Evolutionary conservation across 768 basidiomycete species (phyloP), one percentile per base, ranked within the genome.

Genomic region (Scleroderma citrinum): DNA sequence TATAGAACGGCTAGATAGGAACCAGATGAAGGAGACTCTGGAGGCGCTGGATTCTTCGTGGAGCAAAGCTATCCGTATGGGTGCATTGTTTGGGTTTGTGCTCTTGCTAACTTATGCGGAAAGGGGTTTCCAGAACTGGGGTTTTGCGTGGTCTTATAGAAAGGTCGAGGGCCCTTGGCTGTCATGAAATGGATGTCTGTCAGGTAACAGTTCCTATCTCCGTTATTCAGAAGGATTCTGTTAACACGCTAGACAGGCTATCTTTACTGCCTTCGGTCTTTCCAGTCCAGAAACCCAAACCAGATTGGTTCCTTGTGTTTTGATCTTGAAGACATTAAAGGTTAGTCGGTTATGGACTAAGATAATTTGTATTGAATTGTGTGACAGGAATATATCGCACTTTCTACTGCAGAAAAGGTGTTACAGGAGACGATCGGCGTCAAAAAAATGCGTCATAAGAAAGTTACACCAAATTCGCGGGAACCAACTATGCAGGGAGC

Each of bases 401-500:
- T 54, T 29, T 21, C 49, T 7, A 2, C 40, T 16, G 26, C 48
- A 10, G 48, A n/a, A n/a, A n/a, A 48, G 39, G 58, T 59, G 30
- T 26, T 48, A 16, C 30, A 49, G 44, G 47, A 55, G 17, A 38
- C 29, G 59, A 42, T 47, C 50, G 39, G 43, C 51, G 43, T 48
- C 49, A 53, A 47, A 46, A 50, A 44, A n/a, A 47, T 43, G 34
- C 59, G 23, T 44, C 50, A 32, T 44, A 54, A 51, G 56, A 47
- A 36, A 38, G 48, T 56, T 55, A 46, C 51, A 14, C 56, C 57
- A 47, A 69, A 71, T 48, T 69, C 72, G 1, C 60, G 81, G 36
- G 84, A 83, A 59, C 81, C 85, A 7, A 87, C 81, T 57, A 77
- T 85, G 12, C 91, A 92, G 62, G 95, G 95, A 1, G 87, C 89